Evolutionary conservation across 2,329 filamentous ascomycete species (phyloP).

Genomic region (Beauveria scarabaeidicola): DNA sequence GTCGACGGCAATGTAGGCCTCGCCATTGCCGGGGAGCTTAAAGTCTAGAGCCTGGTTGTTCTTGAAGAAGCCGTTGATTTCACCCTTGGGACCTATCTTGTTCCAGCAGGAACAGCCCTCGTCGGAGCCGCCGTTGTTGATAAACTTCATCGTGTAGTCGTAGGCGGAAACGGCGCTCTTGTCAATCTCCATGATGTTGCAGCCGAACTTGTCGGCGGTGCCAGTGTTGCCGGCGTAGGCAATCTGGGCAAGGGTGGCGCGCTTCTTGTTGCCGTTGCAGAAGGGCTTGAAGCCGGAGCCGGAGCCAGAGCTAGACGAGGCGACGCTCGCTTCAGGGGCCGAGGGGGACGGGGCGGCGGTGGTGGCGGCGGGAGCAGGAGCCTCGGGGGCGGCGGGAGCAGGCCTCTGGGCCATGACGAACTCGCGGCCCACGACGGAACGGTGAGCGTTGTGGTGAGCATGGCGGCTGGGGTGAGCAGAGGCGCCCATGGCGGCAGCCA

Average conservation of each 20-base stretch:
- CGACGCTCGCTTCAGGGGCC: background rate
- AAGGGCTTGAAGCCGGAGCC: conserved; percentile 22
- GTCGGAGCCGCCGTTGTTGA: conserved; percentile 27
- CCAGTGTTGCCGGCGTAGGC: conserved; percentile 39
- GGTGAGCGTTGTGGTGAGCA: conserved; percentile 27
- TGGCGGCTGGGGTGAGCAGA: conserved; percentile 33
- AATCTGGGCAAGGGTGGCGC: conserved; percentile 38
- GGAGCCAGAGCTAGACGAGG: conserved; percentile 10
- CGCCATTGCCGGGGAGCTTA: conserved; percentile 27
- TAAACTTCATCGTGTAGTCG: conserved; percentile 35
- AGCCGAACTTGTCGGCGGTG: conserved; percentile 32
- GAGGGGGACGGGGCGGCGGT: conserved; percentile 6
- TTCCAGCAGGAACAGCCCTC: conserved; percentile 38
- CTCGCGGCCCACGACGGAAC: conserved; percentile 23
- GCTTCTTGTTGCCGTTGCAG: conserved; percentile 32
- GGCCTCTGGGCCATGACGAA: conserved; percentile 29
- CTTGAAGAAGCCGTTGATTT: conserved; percentile 41
- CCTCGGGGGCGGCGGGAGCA: conserved; percentile 8
- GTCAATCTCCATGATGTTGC: conserved; percentile 42
- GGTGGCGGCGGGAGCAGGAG: conserved; percentile 8
- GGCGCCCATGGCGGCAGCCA: conserved; percentile 33
- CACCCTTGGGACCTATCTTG: conserved; percentile 40
- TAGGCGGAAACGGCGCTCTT: conserved; percentile 29
- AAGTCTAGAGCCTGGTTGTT: conserved; percentile 33
- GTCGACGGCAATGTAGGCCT: conserved; percentile 36